Evolutionary conservation across 768 basidiomycete genomes (phyloP).

Genomic region (Suillus spraguei): DNA sequence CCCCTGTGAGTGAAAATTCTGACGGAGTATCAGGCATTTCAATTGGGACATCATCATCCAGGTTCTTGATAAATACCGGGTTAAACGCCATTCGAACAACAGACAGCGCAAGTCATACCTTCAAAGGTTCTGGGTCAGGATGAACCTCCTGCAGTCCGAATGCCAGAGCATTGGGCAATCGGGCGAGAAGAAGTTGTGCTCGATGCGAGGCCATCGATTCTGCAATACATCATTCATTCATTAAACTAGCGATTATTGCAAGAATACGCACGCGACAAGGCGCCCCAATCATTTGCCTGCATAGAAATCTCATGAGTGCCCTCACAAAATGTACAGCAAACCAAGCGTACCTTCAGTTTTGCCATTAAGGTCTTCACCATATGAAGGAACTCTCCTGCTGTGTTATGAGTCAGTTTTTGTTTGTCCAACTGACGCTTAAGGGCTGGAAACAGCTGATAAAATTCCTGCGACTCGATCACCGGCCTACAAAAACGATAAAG

Average conservation of each 20-base stretch:
- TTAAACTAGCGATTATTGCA: not conserved
- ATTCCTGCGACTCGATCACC: conserved; percentile 62
- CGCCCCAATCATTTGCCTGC: conserved; percentile 67
- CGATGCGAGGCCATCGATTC: conserved; percentile 53
- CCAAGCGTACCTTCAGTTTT: conserved; percentile 53
- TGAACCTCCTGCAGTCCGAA: conserved; percentile 49
- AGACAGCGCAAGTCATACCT: conserved; percentile 35
- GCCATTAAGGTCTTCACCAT: conserved; percentile 68
- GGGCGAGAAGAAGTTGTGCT: conserved; percentile 40
- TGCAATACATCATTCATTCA: conserved; percentile 20
- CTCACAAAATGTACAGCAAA: not conserved
- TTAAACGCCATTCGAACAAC: not conserved
- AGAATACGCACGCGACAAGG: conserved; percentile 54
- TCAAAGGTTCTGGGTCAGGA: conserved; percentile 50
- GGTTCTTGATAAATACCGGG: conserved; percentile 39
- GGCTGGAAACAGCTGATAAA: conserved; percentile 55
- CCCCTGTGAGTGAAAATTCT: conserved; percentile 34
- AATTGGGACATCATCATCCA: conserved; percentile 50
- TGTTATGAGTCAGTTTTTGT: conserved; percentile 49
- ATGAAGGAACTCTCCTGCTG: conserved; percentile 57
- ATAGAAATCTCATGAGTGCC: not conserved
- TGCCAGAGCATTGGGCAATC: conserved; percentile 50
- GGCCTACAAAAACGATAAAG: conserved; percentile 34
- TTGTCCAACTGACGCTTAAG: conserved; percentile 51
- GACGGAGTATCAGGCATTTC: conserved; percentile 39